These are phyloP conservation scores for Daldinia vernicosa DNA, from an alignment of 495 filamentous ascomycete species.

Conservation along the genomic window DNA sequence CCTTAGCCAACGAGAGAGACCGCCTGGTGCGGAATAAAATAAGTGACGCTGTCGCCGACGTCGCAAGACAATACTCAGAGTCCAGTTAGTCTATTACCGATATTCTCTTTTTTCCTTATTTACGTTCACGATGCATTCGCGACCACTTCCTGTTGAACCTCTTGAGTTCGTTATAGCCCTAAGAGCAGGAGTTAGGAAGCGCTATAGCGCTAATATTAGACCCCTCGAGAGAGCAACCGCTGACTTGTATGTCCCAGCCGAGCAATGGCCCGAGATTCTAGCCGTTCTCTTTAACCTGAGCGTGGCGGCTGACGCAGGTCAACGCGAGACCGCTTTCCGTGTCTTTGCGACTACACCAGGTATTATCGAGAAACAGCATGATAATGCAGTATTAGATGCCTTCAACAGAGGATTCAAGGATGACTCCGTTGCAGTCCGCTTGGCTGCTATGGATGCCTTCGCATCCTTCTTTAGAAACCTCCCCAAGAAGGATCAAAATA, in stretches of 20 bases:
- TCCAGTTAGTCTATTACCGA: conserved; percentile 67
- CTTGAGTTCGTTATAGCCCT: background rate
- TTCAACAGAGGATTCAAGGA: conserved; percentile 95
- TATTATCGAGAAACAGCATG: conserved; percentile 95
- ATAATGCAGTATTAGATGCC: conserved; percentile 80
- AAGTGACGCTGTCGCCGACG: conserved; percentile 93
- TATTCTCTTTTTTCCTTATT: background rate
- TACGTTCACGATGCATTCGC: background rate
- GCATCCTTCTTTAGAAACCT: conserved; percentile 93
- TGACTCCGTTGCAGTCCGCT: conserved; percentile 80
- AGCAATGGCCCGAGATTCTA: conserved; percentile 91
- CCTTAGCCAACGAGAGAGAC: conserved; percentile 73
- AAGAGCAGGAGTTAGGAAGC: background rate
- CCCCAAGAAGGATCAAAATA: conserved; percentile 81
- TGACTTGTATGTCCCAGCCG: conserved; percentile 61
- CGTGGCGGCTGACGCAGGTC: conserved; percentile 78
- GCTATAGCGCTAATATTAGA: background rate
- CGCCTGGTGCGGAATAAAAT: conserved; percentile 88
- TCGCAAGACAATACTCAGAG: conserved; percentile 93
- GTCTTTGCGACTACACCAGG: conserved; percentile 95
- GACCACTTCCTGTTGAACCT: background rate
- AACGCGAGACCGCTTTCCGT: conserved; percentile 89
- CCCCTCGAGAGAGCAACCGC: background rate
- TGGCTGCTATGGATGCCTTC: conserved; percentile 96
- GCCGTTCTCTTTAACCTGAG: conserved; percentile 86